Conservation (phyloP, 371 early-diverging fungal species). For the Nematocida sp. region DNA sequence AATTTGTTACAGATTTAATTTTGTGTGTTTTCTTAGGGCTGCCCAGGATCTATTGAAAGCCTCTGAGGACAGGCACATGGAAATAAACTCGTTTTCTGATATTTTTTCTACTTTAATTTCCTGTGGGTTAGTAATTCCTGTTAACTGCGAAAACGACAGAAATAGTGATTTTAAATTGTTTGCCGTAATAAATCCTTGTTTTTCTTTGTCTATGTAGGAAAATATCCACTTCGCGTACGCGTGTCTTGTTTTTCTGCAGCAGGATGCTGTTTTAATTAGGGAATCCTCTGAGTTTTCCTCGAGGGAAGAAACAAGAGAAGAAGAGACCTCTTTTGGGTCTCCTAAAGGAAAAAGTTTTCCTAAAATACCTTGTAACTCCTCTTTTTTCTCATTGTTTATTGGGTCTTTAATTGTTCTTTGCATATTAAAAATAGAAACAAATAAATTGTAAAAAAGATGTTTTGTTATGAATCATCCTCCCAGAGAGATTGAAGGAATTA, state of each 20-base stretch:
- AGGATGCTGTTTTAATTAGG: neutral
- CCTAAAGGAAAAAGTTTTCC: constrained; percentile 36
- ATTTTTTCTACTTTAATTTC: neutral
- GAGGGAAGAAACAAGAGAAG: neutral
- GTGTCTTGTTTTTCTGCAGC: constrained; percentile 28
- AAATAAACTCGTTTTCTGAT: constrained; percentile 26
- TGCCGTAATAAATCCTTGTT: neutral
- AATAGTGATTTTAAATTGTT: neutral
- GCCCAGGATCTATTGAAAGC: constrained; percentile 19
- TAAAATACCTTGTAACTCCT: neutral
- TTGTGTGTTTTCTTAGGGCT: constrained; percentile 21
- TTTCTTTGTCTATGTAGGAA: neutral
- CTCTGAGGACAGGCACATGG: constrained; percentile 24
- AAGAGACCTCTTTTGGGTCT: neutral
- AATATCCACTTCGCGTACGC: constrained; percentile 44
- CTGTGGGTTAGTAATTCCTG: neutral
- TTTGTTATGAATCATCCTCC: constrained; percentile 28
- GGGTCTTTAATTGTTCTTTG: neutral
- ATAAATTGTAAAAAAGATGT: neutral
- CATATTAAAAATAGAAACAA: constrained; percentile 11
- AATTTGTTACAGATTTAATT: constrained; percentile 33
- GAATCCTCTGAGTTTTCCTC: neutral
- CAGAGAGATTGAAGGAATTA: constrained; percentile 48
- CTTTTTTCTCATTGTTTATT: neutral
- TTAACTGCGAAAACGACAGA: neutral